Evolutionary conservation across 208 protist genomes (phyloP), one percentile per base, ranked within the genome.

Genomic region (Leptomonas seymouri): DNA sequence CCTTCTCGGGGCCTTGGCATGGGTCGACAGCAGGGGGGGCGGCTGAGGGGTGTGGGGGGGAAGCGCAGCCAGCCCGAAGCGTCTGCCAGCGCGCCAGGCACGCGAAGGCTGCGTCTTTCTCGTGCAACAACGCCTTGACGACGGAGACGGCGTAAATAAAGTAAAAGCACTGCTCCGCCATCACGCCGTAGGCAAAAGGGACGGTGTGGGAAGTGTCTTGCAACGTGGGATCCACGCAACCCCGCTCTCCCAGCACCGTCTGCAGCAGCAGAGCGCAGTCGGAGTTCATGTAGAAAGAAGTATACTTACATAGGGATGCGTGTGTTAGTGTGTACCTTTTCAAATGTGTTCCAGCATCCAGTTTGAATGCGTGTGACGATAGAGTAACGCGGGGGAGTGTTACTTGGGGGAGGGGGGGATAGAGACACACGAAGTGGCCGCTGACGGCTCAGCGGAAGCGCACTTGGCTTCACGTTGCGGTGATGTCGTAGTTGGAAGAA

Each of bases 141-240:
- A 81, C 56, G 1, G 86, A 87, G 42, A 85, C 64, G 34, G 74
- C 44, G 71, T 87, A 73, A 23, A 90, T 60, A 5, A 79, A 28
- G 67, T 91, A 94, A 48, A 81, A 79, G 44, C 56, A 85, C 67
- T 94, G 87, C 67, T 90, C 80, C 9, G 79, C 76, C 51, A 94
- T 80, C 21, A 72, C 71, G 20, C 76, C 70, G 25, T 86, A 78
- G 16, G 78, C 86, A 46, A 94, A 71, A 0, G 89, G 86, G 14
- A 82, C 81, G 9, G 84, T 83, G 20, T 79, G 57, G 14, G 86
- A 71, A 12, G 72, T 78, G 0, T 54, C 8, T 27, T 87, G 54
- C 31, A 94, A 50, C 1, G 82, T 76, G 0, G 74, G 44, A 67
- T 94, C 89, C 0, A 87, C 62, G 59, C 86, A 94, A 14, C 81